Percentiles rank a stretch among this genome's conserved stretches.
Conservation (phyloP, 2,329 filamentous ascomycete genomes). For the Helminthosporium solani region DNA sequence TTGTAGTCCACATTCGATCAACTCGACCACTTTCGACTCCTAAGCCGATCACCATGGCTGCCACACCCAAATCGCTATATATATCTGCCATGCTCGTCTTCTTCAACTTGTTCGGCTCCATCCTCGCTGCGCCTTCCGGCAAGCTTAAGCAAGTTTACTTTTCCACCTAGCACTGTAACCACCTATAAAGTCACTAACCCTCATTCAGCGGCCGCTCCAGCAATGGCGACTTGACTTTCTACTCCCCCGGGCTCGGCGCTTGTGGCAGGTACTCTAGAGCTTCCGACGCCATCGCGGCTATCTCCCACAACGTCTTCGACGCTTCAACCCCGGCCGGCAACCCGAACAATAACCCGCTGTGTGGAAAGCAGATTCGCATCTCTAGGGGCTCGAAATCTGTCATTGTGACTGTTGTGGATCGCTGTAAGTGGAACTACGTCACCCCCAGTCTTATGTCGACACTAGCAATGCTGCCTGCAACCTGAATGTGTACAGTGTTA, state of each 20-base stretch:
- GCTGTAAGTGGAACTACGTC: slow-evolving; percentile 50
- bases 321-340: slow-evolving; percentile 52
- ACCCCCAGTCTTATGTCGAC: not conserved
- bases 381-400: slow-evolving; percentile 53
- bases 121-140: slow-evolving; percentile 40
- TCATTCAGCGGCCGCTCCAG: slow-evolving; percentile 52
- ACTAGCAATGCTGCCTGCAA: not conserved
- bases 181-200: not conserved
- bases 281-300: slow-evolving; percentile 63
- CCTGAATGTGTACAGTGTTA: not conserved
- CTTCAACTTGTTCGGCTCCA: slow-evolving; percentile 41
- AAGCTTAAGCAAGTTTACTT: slow-evolving; percentile 3
- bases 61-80: slow-evolving; percentile 38
- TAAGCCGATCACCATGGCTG: slow-evolving; percentile 37
- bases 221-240: slow-evolving; percentile 69
- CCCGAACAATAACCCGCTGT: slow-evolving; percentile 66
- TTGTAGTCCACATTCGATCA: slow-evolving; percentile 29
- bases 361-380: slow-evolving; percentile 66
- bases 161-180: not conserved
- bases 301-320: slow-evolving; percentile 69
- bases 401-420: slow-evolving; percentile 67
- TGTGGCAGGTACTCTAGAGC: slow-evolving; percentile 62
- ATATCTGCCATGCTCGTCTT: slow-evolving; percentile 39
- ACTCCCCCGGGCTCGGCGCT: slow-evolving; percentile 64
- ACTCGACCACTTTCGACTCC: slow-evolving; percentile 41